These are phyloP conservation scores for Cocos nucifera DNA, from an alignment of 176 grass and related monocot species.

Conservation along the genomic window DNA sequence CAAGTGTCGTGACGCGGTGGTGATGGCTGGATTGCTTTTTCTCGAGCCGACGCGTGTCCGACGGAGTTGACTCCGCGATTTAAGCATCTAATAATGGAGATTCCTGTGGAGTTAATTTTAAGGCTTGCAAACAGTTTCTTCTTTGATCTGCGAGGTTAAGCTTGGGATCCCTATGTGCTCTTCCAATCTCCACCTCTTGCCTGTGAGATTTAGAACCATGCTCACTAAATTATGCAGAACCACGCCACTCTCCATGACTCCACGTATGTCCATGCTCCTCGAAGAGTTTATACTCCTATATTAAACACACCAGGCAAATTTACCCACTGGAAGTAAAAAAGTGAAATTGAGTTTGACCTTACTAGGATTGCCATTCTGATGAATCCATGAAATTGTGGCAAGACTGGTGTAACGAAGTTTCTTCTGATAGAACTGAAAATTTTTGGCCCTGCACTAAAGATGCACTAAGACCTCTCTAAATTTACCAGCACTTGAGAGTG, in stretches of 20 bases:
- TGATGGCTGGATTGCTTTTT: conserved; percentile 1
- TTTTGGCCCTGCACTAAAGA: too few relatives aligned
- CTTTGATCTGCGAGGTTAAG: neutral
- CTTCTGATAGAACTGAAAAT: too few relatives aligned
- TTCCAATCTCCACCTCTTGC: neutral
- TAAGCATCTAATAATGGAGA: neutral
- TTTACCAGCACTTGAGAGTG: too few relatives aligned
- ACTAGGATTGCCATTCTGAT: neutral
- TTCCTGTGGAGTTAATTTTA: neutral
- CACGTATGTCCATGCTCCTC: conserved; percentile 6
- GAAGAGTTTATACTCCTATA: conserved; percentile 1
- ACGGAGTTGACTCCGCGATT: conserved; percentile 11
- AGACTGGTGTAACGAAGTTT: too few relatives aligned
- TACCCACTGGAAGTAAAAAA: neutral
- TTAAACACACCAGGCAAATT: neutral
- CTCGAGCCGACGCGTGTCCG: conserved; percentile 21
- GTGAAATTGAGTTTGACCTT: neutral
- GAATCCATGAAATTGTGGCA: too few relatives aligned
- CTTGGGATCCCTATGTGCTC: neutral
- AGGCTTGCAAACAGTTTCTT: neutral
- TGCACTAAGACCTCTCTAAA: too few relatives aligned
- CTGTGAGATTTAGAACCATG: neutral
- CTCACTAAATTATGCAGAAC: neutral
- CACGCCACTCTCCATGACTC: neutral
- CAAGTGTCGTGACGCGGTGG: conserved; percentile 29